Evolutionary conservation across 805 yeast genomes (phyloP), one percentile per base, ranked within the genome.

Genomic region (Kazachstania bromeliacearum): DNA sequence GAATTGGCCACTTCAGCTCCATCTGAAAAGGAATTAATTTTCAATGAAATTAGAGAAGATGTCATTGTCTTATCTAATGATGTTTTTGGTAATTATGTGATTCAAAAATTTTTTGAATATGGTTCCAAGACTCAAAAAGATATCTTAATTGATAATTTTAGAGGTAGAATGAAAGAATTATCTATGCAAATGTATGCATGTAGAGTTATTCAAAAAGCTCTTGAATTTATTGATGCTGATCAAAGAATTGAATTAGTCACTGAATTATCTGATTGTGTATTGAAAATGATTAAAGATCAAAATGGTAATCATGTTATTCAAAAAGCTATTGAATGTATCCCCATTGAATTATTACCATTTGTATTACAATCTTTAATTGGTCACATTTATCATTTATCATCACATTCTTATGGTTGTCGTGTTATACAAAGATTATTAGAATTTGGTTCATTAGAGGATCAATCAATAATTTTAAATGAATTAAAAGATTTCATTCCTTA

Each of bases 261-360:
- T 18, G 98, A 92, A 60, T 65, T 92, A 42, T 73, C 68, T 35
- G 70, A 69, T 30, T 68, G 70, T 43, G 76, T 81, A 17, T 51
- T 78, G 35, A 70, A 71, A 39, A 73, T 89, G 59, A 83, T 89
- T 41, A 85, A 85, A 55, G 97, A 92, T 59, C 97, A 89, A 64
- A 92, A 92, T 59, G 98, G 97, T 45, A 92, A 92, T 59, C 99
- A 92, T 60, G 98, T 92, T 13, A 82, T 92, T 44, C 99, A 92
- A 63, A 89, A 88, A 57, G 79, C 95, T 1, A 84, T 92, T 47
- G 98, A 92, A 61, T 66, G 75, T 41, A 76, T 88, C 34, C 92
- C 95, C 4, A 75, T 83, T 40, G 74, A 68, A 17, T 62, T 70
- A 31, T 71, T 85, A 39, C 70, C 76, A 25, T 88, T 85, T 48